phyloP scores from a whole-genome alignment of 805 yeast species.

The Ogataea allantospora region DNA sequence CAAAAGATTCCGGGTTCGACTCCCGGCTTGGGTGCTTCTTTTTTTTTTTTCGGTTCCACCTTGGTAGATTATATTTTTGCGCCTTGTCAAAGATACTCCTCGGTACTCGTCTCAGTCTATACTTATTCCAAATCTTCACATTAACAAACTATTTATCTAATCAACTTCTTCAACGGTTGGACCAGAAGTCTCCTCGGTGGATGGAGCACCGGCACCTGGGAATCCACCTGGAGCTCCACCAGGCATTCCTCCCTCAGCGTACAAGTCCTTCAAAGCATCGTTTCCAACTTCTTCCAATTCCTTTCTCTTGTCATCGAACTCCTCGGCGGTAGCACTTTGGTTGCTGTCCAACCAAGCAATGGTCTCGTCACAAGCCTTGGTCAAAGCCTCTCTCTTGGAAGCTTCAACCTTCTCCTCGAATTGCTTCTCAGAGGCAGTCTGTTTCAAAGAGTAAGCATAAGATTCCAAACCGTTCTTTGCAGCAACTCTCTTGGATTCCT shows the following conservation, averaged over 20 bases:
- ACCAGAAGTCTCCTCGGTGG: constrained; percentile 40
- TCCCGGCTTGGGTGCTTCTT: constrained; percentile 40
- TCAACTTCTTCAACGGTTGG: constrained; percentile 85
- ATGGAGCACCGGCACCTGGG: constrained; percentile 33
- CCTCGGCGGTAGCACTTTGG: constrained; percentile 90
- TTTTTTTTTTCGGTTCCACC: constrained; percentile 10
- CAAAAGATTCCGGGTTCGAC: constrained; percentile 67
- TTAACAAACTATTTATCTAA: constrained; percentile 34
- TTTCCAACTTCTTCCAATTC: constrained; percentile 93
- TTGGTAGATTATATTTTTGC: too few species aligned
- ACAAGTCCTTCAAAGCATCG: constrained; percentile 96
- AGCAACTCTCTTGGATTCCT: constrained; percentile 13
- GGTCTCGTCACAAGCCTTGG: constrained; percentile 72
- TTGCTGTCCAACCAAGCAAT: constrained; percentile 90
- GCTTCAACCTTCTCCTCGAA: constrained; percentile 15
- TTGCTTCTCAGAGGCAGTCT: constrained; percentile 13
- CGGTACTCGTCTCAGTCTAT: too few species aligned
- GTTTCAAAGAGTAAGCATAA: constrained; percentile 14
- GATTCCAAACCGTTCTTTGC: constrained; percentile 14
- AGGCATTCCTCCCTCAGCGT: constrained; percentile 88
- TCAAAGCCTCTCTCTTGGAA: constrained; percentile 51
- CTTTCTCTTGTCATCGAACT: constrained; percentile 89
- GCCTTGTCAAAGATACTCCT: too few species aligned
- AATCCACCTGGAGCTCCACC: constrained; percentile 43
- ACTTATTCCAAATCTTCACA: neutral